Conservation (phyloP, 1,284 basidiomycete genomes). For the Termitomyces sp. region DNA sequence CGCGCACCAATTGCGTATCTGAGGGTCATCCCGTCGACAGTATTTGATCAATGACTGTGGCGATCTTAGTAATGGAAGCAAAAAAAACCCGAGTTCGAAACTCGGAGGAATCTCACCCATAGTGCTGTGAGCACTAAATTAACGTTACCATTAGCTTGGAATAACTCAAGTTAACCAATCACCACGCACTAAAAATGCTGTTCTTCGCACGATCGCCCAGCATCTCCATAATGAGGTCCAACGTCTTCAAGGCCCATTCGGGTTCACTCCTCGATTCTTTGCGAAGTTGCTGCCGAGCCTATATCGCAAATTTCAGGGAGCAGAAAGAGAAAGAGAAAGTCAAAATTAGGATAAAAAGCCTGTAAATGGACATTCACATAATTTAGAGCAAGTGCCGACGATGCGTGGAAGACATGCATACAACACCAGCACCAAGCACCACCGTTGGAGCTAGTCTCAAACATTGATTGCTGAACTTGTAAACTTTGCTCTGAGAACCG, state of each 20-base stretch:
- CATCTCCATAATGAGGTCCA: slow-evolving; percentile 54
- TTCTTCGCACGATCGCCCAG: slow-evolving; percentile 62
- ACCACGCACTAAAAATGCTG: slow-evolving; percentile 59
- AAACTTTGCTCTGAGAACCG: slow-evolving; percentile 63
- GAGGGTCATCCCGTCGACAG: slow-evolving; percentile 47
- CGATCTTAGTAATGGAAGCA: slow-evolving; percentile 6
- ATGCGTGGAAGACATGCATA: slow-evolving; percentile 67
- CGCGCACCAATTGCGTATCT: slow-evolving; percentile 48
- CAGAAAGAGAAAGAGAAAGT: slow-evolving; percentile 11
- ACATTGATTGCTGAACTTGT: slow-evolving; percentile 64
- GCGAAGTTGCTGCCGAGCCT: slow-evolving; percentile 33
- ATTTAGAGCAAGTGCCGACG: slow-evolving; percentile 57
- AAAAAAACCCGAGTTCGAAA: slow-evolving; percentile 1
- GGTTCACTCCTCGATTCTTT: slow-evolving; percentile 30
- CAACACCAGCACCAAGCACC: slow-evolving; percentile 74
- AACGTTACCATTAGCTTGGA: slow-evolving; percentile 11
- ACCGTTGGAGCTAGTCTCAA: slow-evolving; percentile 69
- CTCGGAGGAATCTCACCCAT: slow-evolving; percentile 42
- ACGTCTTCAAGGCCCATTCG: slow-evolving; percentile 49
- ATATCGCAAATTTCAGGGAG: background rate
- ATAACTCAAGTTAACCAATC: slow-evolving; percentile 6
- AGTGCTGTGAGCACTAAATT: slow-evolving; percentile 54
- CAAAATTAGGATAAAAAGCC: slow-evolving; percentile 2
- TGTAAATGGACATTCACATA: slow-evolving; percentile 40
- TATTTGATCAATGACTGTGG: slow-evolving; percentile 62